These are phyloP conservation scores for Sideroxylon spinosum DNA, from an alignment of 179 eudicot genomes.

Conservation along the genomic window DNA sequence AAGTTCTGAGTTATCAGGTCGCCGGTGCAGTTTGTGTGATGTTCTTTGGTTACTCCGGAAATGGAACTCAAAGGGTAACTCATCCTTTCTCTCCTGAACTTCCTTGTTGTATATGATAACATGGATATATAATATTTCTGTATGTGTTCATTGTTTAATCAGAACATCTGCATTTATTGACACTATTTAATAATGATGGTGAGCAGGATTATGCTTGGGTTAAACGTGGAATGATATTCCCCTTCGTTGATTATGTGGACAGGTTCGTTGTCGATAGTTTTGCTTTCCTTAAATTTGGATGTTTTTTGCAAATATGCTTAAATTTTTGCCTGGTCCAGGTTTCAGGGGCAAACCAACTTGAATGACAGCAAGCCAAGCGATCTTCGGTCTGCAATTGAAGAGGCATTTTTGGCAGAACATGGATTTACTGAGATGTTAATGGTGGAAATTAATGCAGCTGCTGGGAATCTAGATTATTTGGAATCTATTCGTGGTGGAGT, in stretches of 20 bases:
- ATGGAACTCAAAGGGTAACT: conserved; percentile 61
- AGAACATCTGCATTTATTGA: conserved; percentile 22
- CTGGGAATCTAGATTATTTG: conserved; percentile 50
- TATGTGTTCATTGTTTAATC: neutral
- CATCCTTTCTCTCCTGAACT: conserved; percentile 5
- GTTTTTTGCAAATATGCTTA: conserved; percentile 14
- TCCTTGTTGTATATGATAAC: neutral
- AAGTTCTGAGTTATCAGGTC: conserved; percentile 59
- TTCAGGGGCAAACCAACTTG: conserved; percentile 76
- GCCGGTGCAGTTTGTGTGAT: conserved; percentile 69
- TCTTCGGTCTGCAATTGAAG: conserved; percentile 82
- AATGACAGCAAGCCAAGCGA: conserved; percentile 54
- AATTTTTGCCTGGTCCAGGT: conserved; percentile 45
- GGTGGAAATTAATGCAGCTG: conserved; percentile 77
- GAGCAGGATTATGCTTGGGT: conserved; percentile 98
- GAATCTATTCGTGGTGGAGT: conserved; percentile 53
- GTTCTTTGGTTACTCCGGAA: conserved; percentile 85
- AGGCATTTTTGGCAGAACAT: conserved; percentile 86
- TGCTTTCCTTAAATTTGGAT: neutral
- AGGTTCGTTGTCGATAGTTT: conserved; percentile 39
- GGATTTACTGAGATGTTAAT: conserved; percentile 78
- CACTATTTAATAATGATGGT: conserved; percentile 13
- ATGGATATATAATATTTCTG: neutral
- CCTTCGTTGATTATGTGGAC: conserved; percentile 73
- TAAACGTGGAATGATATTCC: conserved; percentile 62